phyloP scores from a whole-genome alignment of 805 yeast species.

The Myxozyma kluyveri region DNA sequence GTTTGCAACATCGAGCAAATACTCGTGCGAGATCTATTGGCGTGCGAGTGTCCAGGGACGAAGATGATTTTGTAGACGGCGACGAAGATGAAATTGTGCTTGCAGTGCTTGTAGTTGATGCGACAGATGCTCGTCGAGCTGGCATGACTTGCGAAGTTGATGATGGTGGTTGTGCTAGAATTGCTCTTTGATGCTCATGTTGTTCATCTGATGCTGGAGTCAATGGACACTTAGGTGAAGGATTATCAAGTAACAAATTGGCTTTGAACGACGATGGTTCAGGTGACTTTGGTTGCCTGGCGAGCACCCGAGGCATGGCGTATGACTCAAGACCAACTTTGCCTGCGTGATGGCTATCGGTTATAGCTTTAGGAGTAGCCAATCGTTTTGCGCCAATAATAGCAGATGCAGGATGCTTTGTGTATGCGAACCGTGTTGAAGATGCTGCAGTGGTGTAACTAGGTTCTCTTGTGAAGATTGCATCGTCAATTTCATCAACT shows the following conservation, averaged over 20 bases:
- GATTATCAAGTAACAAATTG: neutral
- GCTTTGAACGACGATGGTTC: neutral
- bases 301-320: slow-evolving; percentile 2
- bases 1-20: slow-evolving; percentile 28
- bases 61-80: neutral
- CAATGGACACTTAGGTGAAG: neutral
- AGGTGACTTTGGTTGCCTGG: neutral
- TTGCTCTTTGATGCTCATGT: neutral
- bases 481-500: slow-evolving; percentile 28
- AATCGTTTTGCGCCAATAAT: neutral
- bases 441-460: slow-evolving; percentile 11
- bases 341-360: neutral
- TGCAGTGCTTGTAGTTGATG: neutral
- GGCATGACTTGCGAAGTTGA: neutral
- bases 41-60: neutral
- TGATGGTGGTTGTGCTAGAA: neutral
- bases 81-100: neutral
- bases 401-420: neutral
- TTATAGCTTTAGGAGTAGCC: too few species aligned
- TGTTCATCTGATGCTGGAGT: neutral
- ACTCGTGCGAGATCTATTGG: slow-evolving; percentile 10
- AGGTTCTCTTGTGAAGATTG: slow-evolving; percentile 20
- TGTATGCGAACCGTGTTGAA: neutral
- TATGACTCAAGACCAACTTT: slow-evolving; percentile 1
- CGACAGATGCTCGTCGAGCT: neutral